Base-by-base conservation (phyloP, 306 rosid species). In the Geum urbanum region DNA sequence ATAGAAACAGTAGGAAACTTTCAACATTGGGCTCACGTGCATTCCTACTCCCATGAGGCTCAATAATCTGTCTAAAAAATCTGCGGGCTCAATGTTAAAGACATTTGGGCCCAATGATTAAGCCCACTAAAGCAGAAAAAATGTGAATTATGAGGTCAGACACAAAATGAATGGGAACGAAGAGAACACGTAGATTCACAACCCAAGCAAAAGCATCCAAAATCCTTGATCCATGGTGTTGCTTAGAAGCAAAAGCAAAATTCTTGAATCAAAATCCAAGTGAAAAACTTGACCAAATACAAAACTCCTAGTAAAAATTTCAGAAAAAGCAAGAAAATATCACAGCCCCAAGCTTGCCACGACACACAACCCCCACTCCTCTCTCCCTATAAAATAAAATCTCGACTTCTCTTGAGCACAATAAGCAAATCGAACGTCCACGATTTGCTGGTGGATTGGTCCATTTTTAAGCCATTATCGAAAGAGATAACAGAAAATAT, bases 171-270 rank as follows among this genome's bases (percentile, higher is more conserved):
- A 69, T 20, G 62, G 72, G 3, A 13, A 9, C 41, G 5, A 7
- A 9, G 11, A 4, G 73, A 40, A 54, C 73, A 54, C 73, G 73
- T 69, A 20, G 63, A 40, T n/a, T 16, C 15, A 27, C 40, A 19
- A 4, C 12, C 47, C 13, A 19, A 68, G 14, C 49, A 40, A 8
- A 55, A 69, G 22, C 4, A 8, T 69, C 63, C 49, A 47, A 47
- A 45, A 6, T 40, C 48, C 9, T 12, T 18, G 3, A 35, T 37
- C 35, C 11, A 51, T 51, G 72, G 61, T 50, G 15, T 10, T n/a
- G n/a, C 59, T n/a, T 67, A 16, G 24, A 60, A 60, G 66, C 46
- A 15, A 35, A 60, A 60, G 66, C 46, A 15, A 35, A 60, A 0
- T 55, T 55, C 60, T 9, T 55, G 39, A 55, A 55, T 22, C 22